phyloP scores from a whole-genome alignment of 306 rosid species.

The Cucurbita ficifolia region DNA sequence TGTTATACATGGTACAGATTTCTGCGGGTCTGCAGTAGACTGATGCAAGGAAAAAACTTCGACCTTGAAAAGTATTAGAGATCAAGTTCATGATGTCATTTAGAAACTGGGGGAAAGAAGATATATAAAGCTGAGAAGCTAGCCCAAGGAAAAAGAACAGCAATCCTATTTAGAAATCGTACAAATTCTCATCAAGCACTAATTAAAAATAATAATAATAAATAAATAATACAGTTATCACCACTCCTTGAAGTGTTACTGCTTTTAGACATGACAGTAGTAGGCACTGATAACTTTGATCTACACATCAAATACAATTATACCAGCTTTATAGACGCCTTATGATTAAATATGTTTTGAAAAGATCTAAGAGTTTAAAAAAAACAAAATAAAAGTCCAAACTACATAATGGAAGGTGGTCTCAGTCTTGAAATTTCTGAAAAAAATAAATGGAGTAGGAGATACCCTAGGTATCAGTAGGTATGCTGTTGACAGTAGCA shows the following conservation, averaged over 20 bases:
- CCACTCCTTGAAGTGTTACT: neutral
- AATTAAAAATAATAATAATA: neutral
- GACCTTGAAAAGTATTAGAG: neutral
- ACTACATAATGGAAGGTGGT: neutral
- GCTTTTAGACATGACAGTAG: neutral
- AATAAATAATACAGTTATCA: neutral
- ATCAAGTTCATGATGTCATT: neutral
- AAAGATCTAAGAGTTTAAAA: neutral
- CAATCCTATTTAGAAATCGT: neutral
- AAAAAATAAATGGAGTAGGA: neutral
- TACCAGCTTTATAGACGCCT: neutral
- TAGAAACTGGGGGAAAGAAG: neutral
- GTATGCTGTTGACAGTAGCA: neutral
- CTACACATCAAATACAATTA: neutral
- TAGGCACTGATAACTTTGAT: neutral
- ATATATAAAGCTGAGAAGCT: neutral
- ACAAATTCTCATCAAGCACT: neutral
- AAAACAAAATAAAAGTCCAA: too few species aligned
- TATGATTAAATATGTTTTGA: neutral
- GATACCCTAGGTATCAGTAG: neutral
- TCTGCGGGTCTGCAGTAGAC: constrained; percentile 31
- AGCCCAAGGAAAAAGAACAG: neutral
- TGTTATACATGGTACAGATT: constrained; percentile 30
- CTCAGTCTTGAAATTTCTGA: neutral
- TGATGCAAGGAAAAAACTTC: constrained; percentile 24